Evolutionary conservation across 2,329 filamentous ascomycete species (phyloP).

Genomic region (Drechslerella coelobrocha): DNA sequence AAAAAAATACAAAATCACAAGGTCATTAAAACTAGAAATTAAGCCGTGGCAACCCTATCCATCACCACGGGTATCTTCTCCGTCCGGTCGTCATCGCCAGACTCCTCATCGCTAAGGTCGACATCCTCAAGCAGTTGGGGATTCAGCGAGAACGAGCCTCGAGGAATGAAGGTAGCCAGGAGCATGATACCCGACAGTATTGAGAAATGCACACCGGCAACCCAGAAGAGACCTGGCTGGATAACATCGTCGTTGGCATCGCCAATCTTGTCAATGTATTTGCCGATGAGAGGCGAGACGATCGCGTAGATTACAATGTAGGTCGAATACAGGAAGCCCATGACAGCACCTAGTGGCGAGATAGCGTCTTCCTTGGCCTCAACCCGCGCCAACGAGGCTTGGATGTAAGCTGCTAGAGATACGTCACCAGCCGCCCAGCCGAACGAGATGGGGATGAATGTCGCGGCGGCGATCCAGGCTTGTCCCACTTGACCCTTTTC

Average conservation of each 20-base stretch:
- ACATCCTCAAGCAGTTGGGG: conserved; percentile 60
- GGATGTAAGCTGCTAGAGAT: conserved; percentile 63
- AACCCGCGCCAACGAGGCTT: conserved; percentile 61
- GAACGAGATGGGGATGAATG: conserved; percentile 62
- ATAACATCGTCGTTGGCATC: conserved; percentile 57
- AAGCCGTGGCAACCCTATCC: not conserved
- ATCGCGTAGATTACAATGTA: conserved; percentile 63
- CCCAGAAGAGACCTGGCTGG: conserved; percentile 59
- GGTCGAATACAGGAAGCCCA: conserved; percentile 63
- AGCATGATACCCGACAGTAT: conserved; percentile 60
- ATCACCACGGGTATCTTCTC: not conserved
- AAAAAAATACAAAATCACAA: not conserved
- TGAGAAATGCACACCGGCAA: conserved; percentile 63
- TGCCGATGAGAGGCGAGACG: conserved; percentile 60
- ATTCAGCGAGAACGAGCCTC: conserved; percentile 60
- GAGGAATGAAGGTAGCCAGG: conserved; percentile 61
- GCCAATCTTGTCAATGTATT: conserved; percentile 60
- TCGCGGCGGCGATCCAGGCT: conserved; percentile 62
- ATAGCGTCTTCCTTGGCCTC: conserved; percentile 61
- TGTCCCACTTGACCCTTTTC: conserved; percentile 58
- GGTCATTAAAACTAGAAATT: not conserved
- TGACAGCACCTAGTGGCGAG: conserved; percentile 63
- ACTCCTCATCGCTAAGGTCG: conserved; percentile 53
- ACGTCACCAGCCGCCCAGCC: conserved; percentile 65
- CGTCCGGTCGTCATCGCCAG: too few relatives aligned